Percentiles rank a stretch among this genome's conserved stretches.
Conservation (phyloP, 2,329 filamentous ascomycete species). For the Aspergillus caelatus region DNA sequence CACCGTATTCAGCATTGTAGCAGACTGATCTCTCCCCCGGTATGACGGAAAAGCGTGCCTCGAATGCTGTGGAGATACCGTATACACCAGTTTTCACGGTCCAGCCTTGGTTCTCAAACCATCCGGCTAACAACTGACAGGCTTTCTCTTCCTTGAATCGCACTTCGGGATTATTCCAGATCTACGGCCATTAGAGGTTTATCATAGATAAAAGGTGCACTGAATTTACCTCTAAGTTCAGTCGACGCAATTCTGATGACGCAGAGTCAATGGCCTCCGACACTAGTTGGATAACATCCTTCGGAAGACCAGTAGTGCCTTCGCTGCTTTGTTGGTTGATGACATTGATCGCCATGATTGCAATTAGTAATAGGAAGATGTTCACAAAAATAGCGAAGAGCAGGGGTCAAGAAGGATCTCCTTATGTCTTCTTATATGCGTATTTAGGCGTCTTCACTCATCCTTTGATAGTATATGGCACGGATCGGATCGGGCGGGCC, state of each 20-base stretch:
- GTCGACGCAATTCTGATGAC: background rate
- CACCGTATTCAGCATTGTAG: background rate
- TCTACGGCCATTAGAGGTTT: background rate
- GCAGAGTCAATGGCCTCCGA: background rate
- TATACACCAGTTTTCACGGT: background rate
- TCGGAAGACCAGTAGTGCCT: background rate
- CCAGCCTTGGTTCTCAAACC: background rate
- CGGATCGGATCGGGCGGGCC: background rate
- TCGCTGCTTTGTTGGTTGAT: background rate
- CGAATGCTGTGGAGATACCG: background rate
- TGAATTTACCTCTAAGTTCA: background rate
- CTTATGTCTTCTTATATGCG: background rate
- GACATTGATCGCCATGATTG: background rate
- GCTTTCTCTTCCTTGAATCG: background rate
- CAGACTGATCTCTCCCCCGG: background rate
- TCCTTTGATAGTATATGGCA: background rate
- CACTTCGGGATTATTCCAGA: background rate
- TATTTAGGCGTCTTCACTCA: background rate
- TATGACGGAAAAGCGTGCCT: background rate
- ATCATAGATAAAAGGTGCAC: background rate
- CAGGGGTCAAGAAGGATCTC: fast-evolving
- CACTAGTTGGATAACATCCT: background rate
- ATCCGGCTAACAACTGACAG: background rate
- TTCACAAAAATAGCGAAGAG: background rate
- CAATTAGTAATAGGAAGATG: background rate